A percentile compares a stretch with the other conserved stretches of the same genome.
phyloP scores from a whole-genome alignment of 2,329 filamentous ascomycete species.

The Exophiala sideris region DNA sequence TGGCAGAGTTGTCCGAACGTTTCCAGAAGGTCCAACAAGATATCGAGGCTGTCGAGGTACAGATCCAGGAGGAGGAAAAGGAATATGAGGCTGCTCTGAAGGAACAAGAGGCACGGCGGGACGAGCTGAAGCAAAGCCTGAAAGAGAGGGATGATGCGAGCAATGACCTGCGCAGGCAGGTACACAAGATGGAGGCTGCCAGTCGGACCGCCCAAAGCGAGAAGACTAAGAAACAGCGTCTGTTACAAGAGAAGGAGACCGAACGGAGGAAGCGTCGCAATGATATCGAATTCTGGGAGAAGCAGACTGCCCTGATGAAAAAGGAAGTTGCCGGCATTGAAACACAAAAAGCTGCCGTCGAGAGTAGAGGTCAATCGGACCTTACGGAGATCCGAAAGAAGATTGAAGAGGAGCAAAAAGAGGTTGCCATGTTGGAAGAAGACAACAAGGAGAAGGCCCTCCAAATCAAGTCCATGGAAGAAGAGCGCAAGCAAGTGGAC shows the following conservation, averaged over 20 bases:
- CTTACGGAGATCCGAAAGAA: constrained; percentile 42
- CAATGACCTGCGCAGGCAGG: constrained; percentile 75
- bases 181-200: constrained; percentile 73
- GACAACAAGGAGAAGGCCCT: constrained; percentile 59
- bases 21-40: constrained; percentile 79
- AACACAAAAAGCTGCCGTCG: constrained; percentile 42
- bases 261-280: constrained; percentile 60
- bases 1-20: constrained; percentile 75
- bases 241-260: constrained; percentile 58
- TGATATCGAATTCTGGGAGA: constrained; percentile 57
- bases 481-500: constrained; percentile 52
- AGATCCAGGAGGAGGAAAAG: constrained; percentile 65
- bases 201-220: constrained; percentile 79
- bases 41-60: constrained; percentile 71
- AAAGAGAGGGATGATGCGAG: constrained; percentile 92
- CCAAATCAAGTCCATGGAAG: constrained; percentile 60
- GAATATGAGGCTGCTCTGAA: constrained; percentile 65
- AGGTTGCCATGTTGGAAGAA: constrained; percentile 58
- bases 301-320: constrained; percentile 52
- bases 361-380: constrained; percentile 39
- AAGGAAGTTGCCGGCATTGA: constrained; percentile 46
- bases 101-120: constrained; percentile 71
- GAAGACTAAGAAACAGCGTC: constrained; percentile 70
- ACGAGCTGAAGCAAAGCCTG: constrained; percentile 70
- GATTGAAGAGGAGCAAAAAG: constrained; percentile 44